A percentile compares a stretch with the other conserved stretches of the same genome.
These are phyloP conservation scores for Botryotinia convoluta DNA, from an alignment of 2,329 filamentous ascomycete species.

Conservation along the genomic window DNA sequence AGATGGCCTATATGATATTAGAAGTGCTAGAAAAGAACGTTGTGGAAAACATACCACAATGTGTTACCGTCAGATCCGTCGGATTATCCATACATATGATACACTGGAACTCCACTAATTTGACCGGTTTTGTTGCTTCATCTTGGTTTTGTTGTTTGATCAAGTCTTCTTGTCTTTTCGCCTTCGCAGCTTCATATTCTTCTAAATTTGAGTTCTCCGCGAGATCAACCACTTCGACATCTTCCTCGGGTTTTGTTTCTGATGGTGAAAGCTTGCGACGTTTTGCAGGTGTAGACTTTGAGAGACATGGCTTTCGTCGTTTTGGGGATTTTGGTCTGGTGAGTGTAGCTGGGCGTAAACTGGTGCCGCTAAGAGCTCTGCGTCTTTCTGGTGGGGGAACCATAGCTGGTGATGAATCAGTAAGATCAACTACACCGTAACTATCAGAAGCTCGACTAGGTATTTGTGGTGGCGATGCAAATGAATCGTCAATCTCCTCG, in stretches of 20 bases:
- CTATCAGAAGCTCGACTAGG: constrained; percentile 22
- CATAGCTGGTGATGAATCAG: constrained; percentile 28
- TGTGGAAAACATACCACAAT: constrained; percentile 55
- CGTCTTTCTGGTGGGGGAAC: constrained; percentile 30
- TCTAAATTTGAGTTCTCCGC: constrained; percentile 31
- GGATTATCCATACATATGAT: constrained; percentile 66
- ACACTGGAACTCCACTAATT: constrained; percentile 58
- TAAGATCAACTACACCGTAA: constrained; percentile 31
- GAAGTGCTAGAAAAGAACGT: neutral
- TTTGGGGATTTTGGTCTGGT: constrained; percentile 11
- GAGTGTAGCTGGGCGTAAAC: constrained; percentile 23
- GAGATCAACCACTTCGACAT: constrained; percentile 34
- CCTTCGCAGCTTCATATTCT: constrained; percentile 33
- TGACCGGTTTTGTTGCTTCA: constrained; percentile 47
- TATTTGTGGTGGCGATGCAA: neutral
- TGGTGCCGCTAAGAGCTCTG: constrained; percentile 26
- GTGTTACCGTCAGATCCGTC: constrained; percentile 58
- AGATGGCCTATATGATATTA: constrained; percentile 52
- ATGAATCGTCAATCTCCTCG: constrained; percentile 2
- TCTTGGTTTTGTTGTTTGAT: constrained; percentile 44
- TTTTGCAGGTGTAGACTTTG: constrained; percentile 1
- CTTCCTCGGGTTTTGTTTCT: constrained; percentile 17
- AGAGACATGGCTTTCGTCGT: neutral
- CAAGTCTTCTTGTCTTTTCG: constrained; percentile 33
- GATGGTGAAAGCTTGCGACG: constrained; percentile 13